phyloP scores from a whole-genome alignment of 106 monocot species.

The Alisma plantagoaquatica region DNA sequence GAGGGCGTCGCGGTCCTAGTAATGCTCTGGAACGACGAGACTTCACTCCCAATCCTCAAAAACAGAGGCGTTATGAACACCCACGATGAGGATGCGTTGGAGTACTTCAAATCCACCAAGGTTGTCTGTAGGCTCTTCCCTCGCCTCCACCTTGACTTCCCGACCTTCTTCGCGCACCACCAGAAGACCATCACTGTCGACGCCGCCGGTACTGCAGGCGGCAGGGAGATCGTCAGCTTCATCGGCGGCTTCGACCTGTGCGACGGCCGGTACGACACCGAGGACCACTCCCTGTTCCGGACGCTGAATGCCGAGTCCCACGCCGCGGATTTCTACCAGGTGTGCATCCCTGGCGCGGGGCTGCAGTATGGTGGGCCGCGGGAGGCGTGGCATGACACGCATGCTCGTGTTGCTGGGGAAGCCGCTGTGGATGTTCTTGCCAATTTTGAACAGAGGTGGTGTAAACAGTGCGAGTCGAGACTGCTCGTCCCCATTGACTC shows the following conservation, averaged over 20 bases:
- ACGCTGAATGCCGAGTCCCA: conserved; percentile 19
- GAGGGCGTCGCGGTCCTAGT: conserved; percentile 39
- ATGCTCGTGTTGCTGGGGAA: conserved; percentile 36
- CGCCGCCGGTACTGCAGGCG: neutral
- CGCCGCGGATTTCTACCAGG: conserved; percentile 35
- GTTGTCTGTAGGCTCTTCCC: conserved; percentile 36
- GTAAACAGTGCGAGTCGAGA: conserved; percentile 34
- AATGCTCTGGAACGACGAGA: conserved; percentile 58
- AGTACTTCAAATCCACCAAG: conserved; percentile 39
- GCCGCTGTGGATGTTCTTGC: conserved; percentile 65
- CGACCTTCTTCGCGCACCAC: conserved; percentile 50
- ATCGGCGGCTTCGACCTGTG: conserved; percentile 58
- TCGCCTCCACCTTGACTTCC: conserved; percentile 20
- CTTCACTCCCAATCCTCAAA: conserved; percentile 21
- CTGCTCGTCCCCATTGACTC: neutral
- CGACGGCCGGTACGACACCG: conserved; percentile 48
- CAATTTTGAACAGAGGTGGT: conserved; percentile 80
- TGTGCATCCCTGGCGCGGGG: conserved; percentile 17
- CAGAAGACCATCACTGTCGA: conserved; percentile 52
- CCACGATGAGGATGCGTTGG: conserved; percentile 36
- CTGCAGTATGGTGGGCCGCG: conserved; percentile 43
- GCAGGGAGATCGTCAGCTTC: conserved; percentile 35
- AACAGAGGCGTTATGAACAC: conserved; percentile 48
- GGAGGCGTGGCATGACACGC: conserved; percentile 85
- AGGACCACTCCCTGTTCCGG: conserved; percentile 41